Evolutionary conservation across 139 green algal species (phyloP).

Genomic region (Chlorella ohadii): DNA sequence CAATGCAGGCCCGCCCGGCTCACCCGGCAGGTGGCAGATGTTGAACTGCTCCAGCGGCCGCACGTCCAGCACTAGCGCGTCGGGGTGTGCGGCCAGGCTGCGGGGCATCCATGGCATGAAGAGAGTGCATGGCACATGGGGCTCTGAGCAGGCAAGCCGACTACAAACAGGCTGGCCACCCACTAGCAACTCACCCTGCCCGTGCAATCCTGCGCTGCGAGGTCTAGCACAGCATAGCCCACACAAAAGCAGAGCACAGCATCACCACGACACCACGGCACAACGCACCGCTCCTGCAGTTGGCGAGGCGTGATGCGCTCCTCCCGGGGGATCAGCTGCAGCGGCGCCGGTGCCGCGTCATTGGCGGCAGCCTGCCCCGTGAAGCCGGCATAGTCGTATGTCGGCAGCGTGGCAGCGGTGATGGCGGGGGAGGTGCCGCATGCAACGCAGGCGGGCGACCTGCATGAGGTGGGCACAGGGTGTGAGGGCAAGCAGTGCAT

Average conservation of each 20-base stretch:
- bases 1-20: too few species aligned
- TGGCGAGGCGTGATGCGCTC: conserved; percentile 53
- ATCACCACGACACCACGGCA: not conserved
- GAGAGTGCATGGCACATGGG: too few species aligned
- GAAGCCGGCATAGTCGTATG: conserved; percentile 85
- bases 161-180: too few species aligned
- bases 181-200: too few species aligned
- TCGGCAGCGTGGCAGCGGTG: conserved; percentile 56
- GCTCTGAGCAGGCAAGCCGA: too few species aligned
- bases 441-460: conserved; percentile 62
- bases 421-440: conserved; percentile 69
- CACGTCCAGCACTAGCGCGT: conserved; percentile 81
- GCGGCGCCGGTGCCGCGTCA: conserved; percentile 55
- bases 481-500: not conserved
- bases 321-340: conserved; percentile 53
- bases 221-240: too few species aligned
- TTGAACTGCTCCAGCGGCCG: conserved; percentile 77
- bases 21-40: conserved; percentile 61
- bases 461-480: not conserved
- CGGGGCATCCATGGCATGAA: not conserved
- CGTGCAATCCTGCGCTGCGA: too few species aligned
- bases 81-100: conserved; percentile 9
- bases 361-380: conserved; percentile 64
- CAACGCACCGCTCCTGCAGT: conserved; percentile 25
- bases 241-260: too few species aligned